Evolutionary conservation across 192 early-diverging fungal genomes (phyloP), one percentile per base, ranked within the genome.

Genomic region (Geosiphon pyriformis): DNA sequence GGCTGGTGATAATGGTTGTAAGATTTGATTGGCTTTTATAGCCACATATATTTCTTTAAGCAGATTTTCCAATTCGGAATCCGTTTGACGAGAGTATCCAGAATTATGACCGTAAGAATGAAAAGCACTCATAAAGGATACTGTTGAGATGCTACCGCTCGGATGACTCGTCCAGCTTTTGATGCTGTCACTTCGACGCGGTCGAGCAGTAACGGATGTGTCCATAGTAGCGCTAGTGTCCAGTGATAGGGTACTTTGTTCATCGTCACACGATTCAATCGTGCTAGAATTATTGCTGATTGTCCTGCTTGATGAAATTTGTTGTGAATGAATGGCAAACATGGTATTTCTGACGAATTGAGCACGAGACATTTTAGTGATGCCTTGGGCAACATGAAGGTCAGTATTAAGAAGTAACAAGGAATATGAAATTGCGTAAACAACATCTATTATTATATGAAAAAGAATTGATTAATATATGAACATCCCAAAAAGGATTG

Each of bases 381-480:
- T 65, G 25, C 78, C 80, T 62, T 90, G 86, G n/a, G 91, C 93
- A 58, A 94, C 84, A 69, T 96, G 91, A 57, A 95, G 73, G 73
- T 98, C 95, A 2, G 95, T 98, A 75, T 96, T 96, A 4, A 98
- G 81, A 50, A 98, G 71, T 65, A 98, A 72, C 4, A 94, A 69
- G 11, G 92, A 94, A 70, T 92, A 94, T 0, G 88, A 80, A 50
- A 94, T 83, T 20, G 89, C 91, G 67, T 98, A 88, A 0, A 94
- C 92, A 26, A 92, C 82, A 70, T 95, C 94, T 72, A 71, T 74
- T 30, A 73, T 60, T 32, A 65, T 55, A 37, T 69, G 32, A 30
- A 83, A 69, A 22, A 58, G 54, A 32, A 34, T 55, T 6, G 4
- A 7, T 23, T 12, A 20, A 12, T 54, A 12, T 42, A 10, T 6